Percentiles rank a stretch among this genome's conserved stretches.
These are phyloP conservation scores for Lactifluus pinguis DNA, from an alignment of 768 basidiomycete genomes.

Conservation along the genomic window DNA sequence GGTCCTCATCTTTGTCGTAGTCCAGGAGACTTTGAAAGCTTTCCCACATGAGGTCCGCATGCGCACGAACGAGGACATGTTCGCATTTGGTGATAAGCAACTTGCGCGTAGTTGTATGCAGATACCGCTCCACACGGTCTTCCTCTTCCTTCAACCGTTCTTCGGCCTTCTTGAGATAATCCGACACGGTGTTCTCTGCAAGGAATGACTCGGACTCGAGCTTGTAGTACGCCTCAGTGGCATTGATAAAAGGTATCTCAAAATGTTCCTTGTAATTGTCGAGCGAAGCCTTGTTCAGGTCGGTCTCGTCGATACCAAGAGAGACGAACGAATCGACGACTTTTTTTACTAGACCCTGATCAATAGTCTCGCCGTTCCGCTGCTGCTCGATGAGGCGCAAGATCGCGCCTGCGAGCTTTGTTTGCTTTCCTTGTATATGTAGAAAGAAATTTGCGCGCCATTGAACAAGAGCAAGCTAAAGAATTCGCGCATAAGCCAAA, in stretches of 20 bases:
- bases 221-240: slow-evolving; percentile 87
- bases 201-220: slow-evolving; percentile 88
- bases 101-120: slow-evolving; percentile 84
- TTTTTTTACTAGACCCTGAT: slow-evolving; percentile 87
- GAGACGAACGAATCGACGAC: slow-evolving; percentile 94
- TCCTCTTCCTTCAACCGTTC: slow-evolving; percentile 90
- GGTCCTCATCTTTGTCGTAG: slow-evolving; percentile 89
- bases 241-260: slow-evolving; percentile 78
- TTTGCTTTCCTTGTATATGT: slow-evolving; percentile 72
- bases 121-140: slow-evolving; percentile 88
- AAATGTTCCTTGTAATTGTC: slow-evolving; percentile 91
- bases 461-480: slow-evolving; percentile 84
- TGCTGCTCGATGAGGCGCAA: slow-evolving; percentile 87
- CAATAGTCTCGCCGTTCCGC: slow-evolving; percentile 88
- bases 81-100: slow-evolving; percentile 78
- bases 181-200: slow-evolving; percentile 79
- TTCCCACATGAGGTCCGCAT: slow-evolving; percentile 80
- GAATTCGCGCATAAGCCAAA: background rate
- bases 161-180: slow-evolving; percentile 93
- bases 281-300: slow-evolving; percentile 86
- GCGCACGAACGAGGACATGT: slow-evolving; percentile 82
- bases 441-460: slow-evolving; percentile 92
- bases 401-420: slow-evolving; percentile 80
- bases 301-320: slow-evolving; percentile 85
- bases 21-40: slow-evolving; percentile 87